phyloP scores from a whole-genome alignment of 1,284 basidiomycete species.

The Leccinum pachyderme region DNA sequence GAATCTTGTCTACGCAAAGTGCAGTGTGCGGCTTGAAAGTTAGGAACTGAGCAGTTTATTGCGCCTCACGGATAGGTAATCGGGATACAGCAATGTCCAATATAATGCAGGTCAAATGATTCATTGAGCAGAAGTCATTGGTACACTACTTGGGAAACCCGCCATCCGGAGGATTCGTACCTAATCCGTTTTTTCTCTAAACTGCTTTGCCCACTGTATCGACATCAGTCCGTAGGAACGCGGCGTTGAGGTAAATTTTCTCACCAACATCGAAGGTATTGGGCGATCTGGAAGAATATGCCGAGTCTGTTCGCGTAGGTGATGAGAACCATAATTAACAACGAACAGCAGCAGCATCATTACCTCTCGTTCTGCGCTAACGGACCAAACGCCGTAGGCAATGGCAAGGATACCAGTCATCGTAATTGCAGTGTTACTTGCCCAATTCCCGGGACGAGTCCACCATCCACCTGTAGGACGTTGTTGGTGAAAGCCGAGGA shows the following conservation, averaged over 20 bases:
- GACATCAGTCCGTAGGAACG: conserved; percentile 1
- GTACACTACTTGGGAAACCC: conserved; percentile 1
- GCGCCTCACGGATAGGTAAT: background rate
- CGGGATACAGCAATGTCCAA: background rate
- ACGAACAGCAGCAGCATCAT: conserved; percentile 15
- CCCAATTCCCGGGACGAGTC: conserved; percentile 70
- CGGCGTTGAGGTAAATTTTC: conserved; percentile 19
- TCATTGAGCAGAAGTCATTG: background rate
- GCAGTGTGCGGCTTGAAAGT: background rate
- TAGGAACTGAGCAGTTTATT: background rate
- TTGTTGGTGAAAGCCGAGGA: conserved; percentile 1
- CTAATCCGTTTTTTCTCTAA: conserved; percentile 33
- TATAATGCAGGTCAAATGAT: background rate
- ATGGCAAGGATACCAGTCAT: conserved; percentile 56
- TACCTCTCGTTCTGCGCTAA: conserved; percentile 68
- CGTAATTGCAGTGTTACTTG: conserved; percentile 60
- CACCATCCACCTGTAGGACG: conserved; percentile 65
- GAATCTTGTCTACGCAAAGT: background rate
- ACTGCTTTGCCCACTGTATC: conserved; percentile 51
- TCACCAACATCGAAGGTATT: conserved; percentile 65
- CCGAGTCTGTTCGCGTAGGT: conserved; percentile 23
- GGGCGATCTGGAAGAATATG: conserved; percentile 47
- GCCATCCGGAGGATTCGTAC: conserved; percentile 4
- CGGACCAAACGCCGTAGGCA: conserved; percentile 57
- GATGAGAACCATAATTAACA: conserved; percentile 3